These are phyloP conservation scores for Penicillium desertorum DNA, from an alignment of 495 filamentous ascomycete species.

Conservation along the genomic window DNA sequence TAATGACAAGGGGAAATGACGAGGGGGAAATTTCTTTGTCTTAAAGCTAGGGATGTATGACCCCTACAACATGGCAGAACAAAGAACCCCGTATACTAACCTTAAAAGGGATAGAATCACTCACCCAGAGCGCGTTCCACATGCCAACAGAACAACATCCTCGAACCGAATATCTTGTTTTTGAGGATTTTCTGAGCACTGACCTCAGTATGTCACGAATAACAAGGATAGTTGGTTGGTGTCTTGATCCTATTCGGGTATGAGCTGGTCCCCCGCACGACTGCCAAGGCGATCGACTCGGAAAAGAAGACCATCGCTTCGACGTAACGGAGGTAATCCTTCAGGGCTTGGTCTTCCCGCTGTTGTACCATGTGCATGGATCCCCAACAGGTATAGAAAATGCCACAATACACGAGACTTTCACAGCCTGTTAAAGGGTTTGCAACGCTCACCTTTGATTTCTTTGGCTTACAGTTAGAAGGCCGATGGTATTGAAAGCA, in stretches of 20 bases:
- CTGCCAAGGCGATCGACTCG: constrained; percentile 15
- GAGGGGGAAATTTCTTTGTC: neutral
- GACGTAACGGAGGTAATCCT: neutral
- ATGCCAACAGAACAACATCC: neutral
- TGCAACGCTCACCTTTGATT: no score
- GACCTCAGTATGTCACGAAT: neutral
- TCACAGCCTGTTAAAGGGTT: no score
- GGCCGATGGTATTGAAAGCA: neutral
- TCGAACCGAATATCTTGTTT: neutral
- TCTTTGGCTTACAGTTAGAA: neutral
- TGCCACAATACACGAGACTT: neutral
- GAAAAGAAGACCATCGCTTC: neutral
- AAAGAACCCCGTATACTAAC: constrained; percentile 1
- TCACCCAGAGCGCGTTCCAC: constrained; percentile 7
- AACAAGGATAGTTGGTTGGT: neutral
- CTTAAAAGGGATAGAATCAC: constrained; percentile 4
- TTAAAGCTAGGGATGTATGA: neutral
- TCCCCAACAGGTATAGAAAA: neutral
- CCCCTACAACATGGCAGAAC: neutral
- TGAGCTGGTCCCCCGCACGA: constrained; percentile 19
- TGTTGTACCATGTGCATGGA: neutral
- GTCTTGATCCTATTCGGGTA: constrained; percentile 8
- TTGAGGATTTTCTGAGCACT: neutral
- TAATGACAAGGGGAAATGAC: neutral
- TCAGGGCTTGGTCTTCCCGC: neutral